Base-by-base conservation (phyloP, 2,329 filamentous ascomycete species). In the Colletotrichum brevisporum region DNA sequence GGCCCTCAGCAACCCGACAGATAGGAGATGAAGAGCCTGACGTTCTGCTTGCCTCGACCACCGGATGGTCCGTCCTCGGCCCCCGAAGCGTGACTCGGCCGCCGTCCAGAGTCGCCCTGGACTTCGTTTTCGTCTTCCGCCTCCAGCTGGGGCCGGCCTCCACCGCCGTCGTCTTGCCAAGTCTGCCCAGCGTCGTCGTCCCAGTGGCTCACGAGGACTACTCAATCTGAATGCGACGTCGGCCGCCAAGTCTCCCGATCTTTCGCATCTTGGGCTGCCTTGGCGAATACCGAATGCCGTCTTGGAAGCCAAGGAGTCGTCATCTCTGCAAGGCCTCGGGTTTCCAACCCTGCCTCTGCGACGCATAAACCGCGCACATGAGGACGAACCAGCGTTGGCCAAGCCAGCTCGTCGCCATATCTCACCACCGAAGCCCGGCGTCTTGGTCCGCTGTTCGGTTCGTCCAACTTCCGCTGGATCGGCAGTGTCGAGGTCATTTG, bases 241-340 rank as follows among this genome's bases (percentile, higher is more conserved):
- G 43, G 54, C 31, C 61, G 39, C 16, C 24, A 60, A 16, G 36
- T 16, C 54, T 41, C 24, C 50, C 61, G 50, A 65, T 24, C 6
- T 54, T 45, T 45, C 45, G 41, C 26, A 50, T 41, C 4, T 43
- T 27, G 13, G 31, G 36, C 24, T 10, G n/a, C 21, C 61, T 65
- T 69, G 66, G 66, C 61, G 41, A 55, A 39, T 24, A 31, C 50
- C 61, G 54, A 55, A 54, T 65, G 55, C 43, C 66, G 66, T 60
- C 61, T 55, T 60, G 66, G 61, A 43, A 53, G 15, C 61, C 66
- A 52, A 65, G 61, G 18, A 50, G 54, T 65, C 61, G 41, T 55
- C 48, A 65, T 48, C 66, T 60, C 15, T 21, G 10, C 50, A 16
- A 13, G 41, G 48, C 31, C 39, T 45, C 24, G n/a, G 50, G 48